Conservation (phyloP, 345 rosid genomes). For the Eucalyptus curtisii region DNA sequence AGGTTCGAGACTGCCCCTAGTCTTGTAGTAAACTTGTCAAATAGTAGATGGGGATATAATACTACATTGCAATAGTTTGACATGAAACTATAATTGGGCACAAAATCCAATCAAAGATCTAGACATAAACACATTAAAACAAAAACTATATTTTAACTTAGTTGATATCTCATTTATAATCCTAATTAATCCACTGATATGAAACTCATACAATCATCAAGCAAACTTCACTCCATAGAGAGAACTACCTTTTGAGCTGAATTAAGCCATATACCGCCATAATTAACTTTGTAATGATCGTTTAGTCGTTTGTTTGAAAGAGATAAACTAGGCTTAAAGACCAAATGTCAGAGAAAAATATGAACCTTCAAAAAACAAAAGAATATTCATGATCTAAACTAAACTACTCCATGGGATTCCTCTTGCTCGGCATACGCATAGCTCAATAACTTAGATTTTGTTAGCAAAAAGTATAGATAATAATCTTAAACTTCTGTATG, state of each 20-base stretch:
- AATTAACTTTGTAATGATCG: not conserved
- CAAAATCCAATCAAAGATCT: too few species aligned
- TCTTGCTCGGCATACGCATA: constrained; percentile 86
- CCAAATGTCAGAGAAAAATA: not conserved
- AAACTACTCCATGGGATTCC: constrained; percentile 78
- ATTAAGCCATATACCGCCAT: not conserved
- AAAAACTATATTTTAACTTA: too few species aligned
- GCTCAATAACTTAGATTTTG: constrained; percentile 74
- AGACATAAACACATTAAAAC: too few species aligned
- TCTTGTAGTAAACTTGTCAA: too few species aligned
- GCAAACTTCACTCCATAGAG: too few species aligned
- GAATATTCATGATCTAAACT: not conserved
- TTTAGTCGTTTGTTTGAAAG: not conserved
- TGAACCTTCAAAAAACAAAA: not conserved
- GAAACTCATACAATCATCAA: too few species aligned
- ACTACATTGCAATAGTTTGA: too few species aligned
- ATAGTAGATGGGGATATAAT: too few species aligned
- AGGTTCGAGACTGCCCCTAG: too few species aligned
- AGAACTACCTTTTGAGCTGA: fast-evolving
- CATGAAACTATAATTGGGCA: too few species aligned
- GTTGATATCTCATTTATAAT: too few species aligned
- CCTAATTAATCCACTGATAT: too few species aligned
- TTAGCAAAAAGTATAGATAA: not conserved
- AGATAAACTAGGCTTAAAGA: not conserved
- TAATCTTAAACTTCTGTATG: not conserved